Evolutionary conservation across 2,329 filamentous ascomycete genomes (phyloP).

Genomic region (Sporothrix euskadiensis): DNA sequence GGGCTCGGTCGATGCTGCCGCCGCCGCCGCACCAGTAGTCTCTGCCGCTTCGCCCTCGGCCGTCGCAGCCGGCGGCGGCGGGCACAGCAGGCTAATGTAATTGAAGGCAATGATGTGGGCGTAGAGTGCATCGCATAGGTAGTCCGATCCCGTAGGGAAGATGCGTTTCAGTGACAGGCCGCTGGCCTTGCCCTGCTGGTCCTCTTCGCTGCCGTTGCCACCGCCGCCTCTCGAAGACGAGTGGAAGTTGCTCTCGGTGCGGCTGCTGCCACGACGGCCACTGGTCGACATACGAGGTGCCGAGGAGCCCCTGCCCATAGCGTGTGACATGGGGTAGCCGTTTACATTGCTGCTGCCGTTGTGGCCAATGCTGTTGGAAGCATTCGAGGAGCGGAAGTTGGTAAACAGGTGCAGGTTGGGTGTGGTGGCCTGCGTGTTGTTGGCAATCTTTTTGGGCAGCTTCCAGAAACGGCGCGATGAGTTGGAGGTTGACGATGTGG

Average conservation of each 20-base stretch:
- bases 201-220: neutral
- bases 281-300: neutral
- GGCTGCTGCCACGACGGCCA: conserved; percentile 2
- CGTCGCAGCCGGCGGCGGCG: conserved; percentile 28
- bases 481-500: neutral
- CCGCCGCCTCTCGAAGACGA: neutral
- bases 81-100: conserved; percentile 50
- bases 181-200: conserved; percentile 8
- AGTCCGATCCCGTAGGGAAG: conserved; percentile 55
- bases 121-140: conserved; percentile 60
- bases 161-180: conserved; percentile 48
- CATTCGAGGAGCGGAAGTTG: neutral
- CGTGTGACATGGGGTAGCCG: neutral
- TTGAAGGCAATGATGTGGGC: conserved; percentile 62
- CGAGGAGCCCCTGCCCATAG: neutral
- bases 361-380: neutral
- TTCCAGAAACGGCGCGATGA: conserved; percentile 31
- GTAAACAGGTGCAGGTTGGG: conserved; percentile 16
- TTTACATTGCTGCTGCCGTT: neutral
- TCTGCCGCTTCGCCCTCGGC: conserved; percentile 26
- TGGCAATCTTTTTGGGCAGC: conserved; percentile 27
- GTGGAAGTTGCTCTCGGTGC: neutral
- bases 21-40: conserved; percentile 1
- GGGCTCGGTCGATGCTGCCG: neutral
- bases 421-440: conserved; percentile 2